Evolutionary conservation across 208 protist species (phyloP).

Genomic region (Leishmania martiniquensis): DNA sequence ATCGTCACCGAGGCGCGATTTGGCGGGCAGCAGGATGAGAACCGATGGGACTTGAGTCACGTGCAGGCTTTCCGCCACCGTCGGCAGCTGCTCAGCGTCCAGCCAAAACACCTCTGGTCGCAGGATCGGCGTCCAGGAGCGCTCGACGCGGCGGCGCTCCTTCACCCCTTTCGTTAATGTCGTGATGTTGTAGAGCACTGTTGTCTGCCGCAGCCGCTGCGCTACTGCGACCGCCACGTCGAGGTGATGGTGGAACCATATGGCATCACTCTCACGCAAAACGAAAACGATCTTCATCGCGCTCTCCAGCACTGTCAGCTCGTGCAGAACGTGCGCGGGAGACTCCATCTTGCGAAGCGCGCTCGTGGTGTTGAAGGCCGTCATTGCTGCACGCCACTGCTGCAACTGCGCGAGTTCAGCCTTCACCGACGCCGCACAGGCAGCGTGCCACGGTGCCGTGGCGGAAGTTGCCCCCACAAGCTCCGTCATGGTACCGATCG

Average conservation of each 20-base stretch:
- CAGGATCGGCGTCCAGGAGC: constrained; percentile 20
- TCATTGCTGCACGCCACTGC: constrained; percentile 23
- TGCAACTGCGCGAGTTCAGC: constrained; percentile 17
- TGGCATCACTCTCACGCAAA: constrained; percentile 44
- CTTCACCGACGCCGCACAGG: neutral
- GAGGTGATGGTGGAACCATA: constrained; percentile 44
- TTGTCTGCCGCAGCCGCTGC: constrained; percentile 13
- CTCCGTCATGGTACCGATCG: constrained; percentile 4
- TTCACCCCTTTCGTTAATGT: constrained; percentile 3
- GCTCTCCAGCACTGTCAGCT: constrained; percentile 28
- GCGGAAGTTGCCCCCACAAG: constrained; percentile 12
- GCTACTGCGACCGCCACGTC: constrained; percentile 34
- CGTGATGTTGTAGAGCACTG: constrained; percentile 30
- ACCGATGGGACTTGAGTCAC: constrained; percentile 40
- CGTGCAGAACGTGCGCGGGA: constrained; percentile 33
- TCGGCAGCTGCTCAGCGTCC: constrained; percentile 44
- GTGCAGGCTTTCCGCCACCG: constrained; percentile 27
- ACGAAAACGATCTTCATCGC: constrained; percentile 48
- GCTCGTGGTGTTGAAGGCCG: constrained; percentile 15
- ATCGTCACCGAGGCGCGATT: constrained; percentile 17
- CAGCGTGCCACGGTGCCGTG: constrained; percentile 4
- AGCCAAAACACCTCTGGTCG: constrained; percentile 45
- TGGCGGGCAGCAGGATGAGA: constrained; percentile 29
- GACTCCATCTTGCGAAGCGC: constrained; percentile 39
- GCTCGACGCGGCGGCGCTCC: constrained; percentile 15